Evolutionary conservation across 805 yeast species (phyloP).

Genomic region (Cyberlindnera americana): DNA sequence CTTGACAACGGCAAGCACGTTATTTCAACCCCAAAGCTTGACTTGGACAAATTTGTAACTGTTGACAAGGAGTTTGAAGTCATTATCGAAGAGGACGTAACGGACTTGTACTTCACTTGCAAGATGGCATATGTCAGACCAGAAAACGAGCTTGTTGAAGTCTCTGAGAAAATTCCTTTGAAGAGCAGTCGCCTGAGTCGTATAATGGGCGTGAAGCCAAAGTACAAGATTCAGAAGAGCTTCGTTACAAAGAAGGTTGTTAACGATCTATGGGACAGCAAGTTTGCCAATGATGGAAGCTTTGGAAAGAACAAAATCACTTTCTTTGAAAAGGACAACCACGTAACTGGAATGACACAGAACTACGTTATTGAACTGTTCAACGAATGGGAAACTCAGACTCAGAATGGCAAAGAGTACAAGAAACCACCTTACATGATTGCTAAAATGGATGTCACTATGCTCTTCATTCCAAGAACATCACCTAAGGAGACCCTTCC

Average conservation of each 20-base stretch:
- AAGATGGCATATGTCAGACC: slow-evolving; percentile 55
- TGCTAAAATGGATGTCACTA: slow-evolving; percentile 63
- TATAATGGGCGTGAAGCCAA: slow-evolving; percentile 38
- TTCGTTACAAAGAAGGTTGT: slow-evolving; percentile 47
- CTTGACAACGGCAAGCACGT: slow-evolving; percentile 80
- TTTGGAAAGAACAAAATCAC: slow-evolving; percentile 75
- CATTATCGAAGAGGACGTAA: slow-evolving; percentile 49
- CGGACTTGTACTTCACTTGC: slow-evolving; percentile 69
- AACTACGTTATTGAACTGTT: slow-evolving; percentile 57
- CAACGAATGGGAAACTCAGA: slow-evolving; percentile 72
- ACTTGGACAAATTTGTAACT: slow-evolving; percentile 29
- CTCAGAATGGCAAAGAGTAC: slow-evolving; percentile 29
- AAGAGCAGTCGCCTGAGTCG: slow-evolving; percentile 44
- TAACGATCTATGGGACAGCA: slow-evolving; percentile 55
- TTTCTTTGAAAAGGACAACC: slow-evolving; percentile 54
- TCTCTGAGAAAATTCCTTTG: slow-evolving; percentile 52
- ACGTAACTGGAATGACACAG: slow-evolving; percentile 49
- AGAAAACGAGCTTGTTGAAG: slow-evolving; percentile 51
- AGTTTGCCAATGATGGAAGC: slow-evolving; percentile 83
- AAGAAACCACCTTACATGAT: slow-evolving; percentile 51
- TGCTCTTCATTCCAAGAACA: slow-evolving; percentile 66
- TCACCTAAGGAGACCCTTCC: slow-evolving; percentile 64
- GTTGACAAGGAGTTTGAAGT: slow-evolving; percentile 79
- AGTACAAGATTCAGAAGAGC: slow-evolving; percentile 36
- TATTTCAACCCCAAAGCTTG: slow-evolving; percentile 55